Evolutionary conservation across 306 rosid species (phyloP).

Genomic region (Purshia tridentata): DNA sequence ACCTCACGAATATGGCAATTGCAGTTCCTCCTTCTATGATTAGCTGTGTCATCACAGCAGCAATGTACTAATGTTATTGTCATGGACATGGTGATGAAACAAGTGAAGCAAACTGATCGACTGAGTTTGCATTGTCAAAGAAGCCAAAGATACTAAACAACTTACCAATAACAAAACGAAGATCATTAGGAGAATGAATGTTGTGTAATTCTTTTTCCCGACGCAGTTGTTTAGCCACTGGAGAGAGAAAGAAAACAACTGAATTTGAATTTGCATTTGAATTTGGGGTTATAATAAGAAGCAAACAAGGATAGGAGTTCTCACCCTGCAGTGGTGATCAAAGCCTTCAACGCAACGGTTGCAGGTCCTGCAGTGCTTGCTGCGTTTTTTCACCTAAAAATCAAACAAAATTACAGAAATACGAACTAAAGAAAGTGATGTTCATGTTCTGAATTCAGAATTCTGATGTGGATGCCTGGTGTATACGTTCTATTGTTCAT

Average conservation of each 20-base stretch:
- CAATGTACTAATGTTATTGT: not conserved
- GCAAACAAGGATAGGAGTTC: constrained; percentile 2
- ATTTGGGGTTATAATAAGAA: not conserved
- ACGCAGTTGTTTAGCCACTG: constrained; percentile 98
- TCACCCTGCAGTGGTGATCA: constrained; percentile 96
- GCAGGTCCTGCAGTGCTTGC: constrained; percentile 96
- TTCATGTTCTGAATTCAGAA: not conserved
- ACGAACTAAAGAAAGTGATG: not conserved
- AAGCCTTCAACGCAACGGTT: constrained; percentile 95
- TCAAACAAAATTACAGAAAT: not conserved
- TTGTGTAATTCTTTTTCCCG: constrained; percentile 86
- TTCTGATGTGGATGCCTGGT: too few relatives aligned
- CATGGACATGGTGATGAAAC: not conserved
- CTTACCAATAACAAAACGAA: constrained; percentile 71
- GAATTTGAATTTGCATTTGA: not conserved
- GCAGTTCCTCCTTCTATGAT: constrained; percentile 82
- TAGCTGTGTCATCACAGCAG: constrained; percentile 45
- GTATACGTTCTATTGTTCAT: too few relatives aligned
- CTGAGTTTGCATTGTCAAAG: not conserved
- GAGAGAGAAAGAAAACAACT: not conserved
- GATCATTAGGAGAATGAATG: constrained; percentile 83
- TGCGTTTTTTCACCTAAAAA: constrained; percentile 68
- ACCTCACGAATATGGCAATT: constrained; percentile 74
- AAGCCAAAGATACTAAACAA: constrained; percentile 19
- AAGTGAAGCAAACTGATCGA: constrained; percentile 18